These are phyloP conservation scores for Fragilariopsis cylindrus DNA, from an alignment of 108 stramenopile genomes.

Conservation along the genomic window DNA sequence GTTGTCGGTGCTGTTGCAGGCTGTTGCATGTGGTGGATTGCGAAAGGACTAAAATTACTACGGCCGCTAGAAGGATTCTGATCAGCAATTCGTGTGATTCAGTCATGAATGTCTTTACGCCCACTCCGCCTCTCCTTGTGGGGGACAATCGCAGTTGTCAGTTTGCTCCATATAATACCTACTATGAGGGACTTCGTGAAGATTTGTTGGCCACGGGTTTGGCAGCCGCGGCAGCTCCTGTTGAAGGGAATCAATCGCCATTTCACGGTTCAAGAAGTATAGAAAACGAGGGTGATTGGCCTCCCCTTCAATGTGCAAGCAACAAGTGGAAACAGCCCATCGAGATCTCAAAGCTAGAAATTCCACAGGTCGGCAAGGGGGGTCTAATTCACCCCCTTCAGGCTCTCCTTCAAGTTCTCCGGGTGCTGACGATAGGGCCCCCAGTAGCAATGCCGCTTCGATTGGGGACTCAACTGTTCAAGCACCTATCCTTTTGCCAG, in stretches of 20 bases:
- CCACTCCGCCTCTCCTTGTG: constrained; percentile 82
- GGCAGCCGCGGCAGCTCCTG: constrained; percentile 63
- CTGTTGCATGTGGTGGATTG: constrained; percentile 85
- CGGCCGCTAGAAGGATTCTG: constrained; percentile 72
- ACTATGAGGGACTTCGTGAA: constrained; percentile 85
- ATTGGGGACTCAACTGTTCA: constrained; percentile 57
- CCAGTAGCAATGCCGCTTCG: constrained; percentile 35
- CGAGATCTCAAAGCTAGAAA: constrained; percentile 70
- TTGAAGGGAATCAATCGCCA: constrained; percentile 37
- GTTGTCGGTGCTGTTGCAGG: constrained; percentile 95
- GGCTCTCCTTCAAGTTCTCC: constrained; percentile 32
- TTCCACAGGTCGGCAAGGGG: constrained; percentile 56
- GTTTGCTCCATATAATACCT: constrained; percentile 89
- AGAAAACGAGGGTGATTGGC: constrained; percentile 49
- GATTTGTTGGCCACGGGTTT: constrained; percentile 84
- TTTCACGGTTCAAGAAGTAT: constrained; percentile 26
- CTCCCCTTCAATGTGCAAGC: constrained; percentile 84
- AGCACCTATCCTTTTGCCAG: constrained; percentile 68
- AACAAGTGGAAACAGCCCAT: constrained; percentile 90
- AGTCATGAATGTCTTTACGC: constrained; percentile 69
- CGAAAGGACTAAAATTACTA: constrained; percentile 78
- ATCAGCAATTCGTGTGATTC: constrained; percentile 80
- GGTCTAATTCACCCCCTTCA: constrained; percentile 24
- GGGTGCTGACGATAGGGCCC: constrained; percentile 66
- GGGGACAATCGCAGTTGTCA: constrained; percentile 89